Base-by-base conservation (phyloP, 2,329 filamentous ascomycete genomes). In the Torrubiellomyces zombiae region DNA sequence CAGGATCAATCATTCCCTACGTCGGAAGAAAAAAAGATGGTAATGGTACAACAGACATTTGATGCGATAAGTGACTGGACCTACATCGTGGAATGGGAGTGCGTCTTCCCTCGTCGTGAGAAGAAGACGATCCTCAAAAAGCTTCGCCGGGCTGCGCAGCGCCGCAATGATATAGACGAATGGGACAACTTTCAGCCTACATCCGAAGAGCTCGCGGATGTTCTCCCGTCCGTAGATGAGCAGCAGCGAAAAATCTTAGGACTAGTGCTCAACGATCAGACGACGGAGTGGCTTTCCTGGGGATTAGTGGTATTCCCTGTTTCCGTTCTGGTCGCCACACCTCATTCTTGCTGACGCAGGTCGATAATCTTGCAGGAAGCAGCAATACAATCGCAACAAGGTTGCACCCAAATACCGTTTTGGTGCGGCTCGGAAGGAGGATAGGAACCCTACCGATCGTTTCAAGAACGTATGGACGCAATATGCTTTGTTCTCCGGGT, bases 371-470 rank as follows among this genome's bases (percentile, higher is more conserved):
- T 11, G 7, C 14, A 39, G 33, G 22, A 34, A 23, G 26, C 34
- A 18, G 38, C 42, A 8, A 25, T 42, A 5, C n/a, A 29, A 9
- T 38, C 41, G 5, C 42, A 46, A 27, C 37, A 40, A 20, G 43
- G 42, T n/a, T 24, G 29, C 11, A 33, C 37, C 4, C 35, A 33
- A 18, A 28, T 39, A 26, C 30, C 36, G 22, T 28, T 27, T 24
- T 44, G 40, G 40, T 43, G 38, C 28, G 36, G 30, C 28, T 34
- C 38, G 24, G 40, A 44, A 21, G 40, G 41, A 24, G 34, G 33
- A 14, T 46, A 40, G 43, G 43, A 45, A 34, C 35, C 38, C 28
- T 42, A 40, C 28, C 18, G 22, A 20, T 32, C 36, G 19, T 37
- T 45, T 23, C 25, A 23, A 26, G 30, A 27, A 9, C 39, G 43